Evolutionary conservation across 305 asterid species (phyloP).

Genomic region (Solanum chacoense): DNA sequence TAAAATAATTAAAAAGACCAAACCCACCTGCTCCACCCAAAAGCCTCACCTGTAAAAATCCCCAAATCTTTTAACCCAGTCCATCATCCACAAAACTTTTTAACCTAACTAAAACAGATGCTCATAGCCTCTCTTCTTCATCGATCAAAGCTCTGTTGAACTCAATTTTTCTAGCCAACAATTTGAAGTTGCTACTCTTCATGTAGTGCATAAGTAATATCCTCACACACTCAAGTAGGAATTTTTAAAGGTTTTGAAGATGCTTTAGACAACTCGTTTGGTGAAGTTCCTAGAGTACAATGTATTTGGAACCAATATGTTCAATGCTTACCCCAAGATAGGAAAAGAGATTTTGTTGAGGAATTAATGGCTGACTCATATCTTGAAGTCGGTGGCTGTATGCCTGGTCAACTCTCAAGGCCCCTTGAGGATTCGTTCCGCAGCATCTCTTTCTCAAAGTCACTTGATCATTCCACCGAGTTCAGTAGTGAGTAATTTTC

Average conservation of each 20-base stretch:
- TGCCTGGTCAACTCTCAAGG: too few species aligned
- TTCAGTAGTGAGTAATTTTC: too few species aligned
- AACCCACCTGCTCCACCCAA: not conserved
- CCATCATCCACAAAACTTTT: too few species aligned
- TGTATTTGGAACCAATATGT: slow-evolving; percentile 41
- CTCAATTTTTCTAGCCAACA: not conserved
- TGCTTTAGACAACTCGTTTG: slow-evolving; percentile 29
- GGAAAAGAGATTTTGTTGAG: too few species aligned
- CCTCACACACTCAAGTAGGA: not conserved
- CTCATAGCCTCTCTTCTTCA: not conserved
- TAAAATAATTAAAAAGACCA: not conserved
- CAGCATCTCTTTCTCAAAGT: too few species aligned
- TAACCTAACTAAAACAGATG: too few species aligned
- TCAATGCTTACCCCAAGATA: slow-evolving; percentile 16
- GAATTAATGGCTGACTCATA: too few species aligned
- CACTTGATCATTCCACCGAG: too few species aligned
- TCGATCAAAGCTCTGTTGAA: not conserved
- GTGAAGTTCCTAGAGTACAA: slow-evolving; percentile 25
- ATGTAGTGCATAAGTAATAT: not conserved
- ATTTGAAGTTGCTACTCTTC: not conserved
- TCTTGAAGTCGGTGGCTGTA: too few species aligned
- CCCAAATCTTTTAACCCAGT: too few species aligned
- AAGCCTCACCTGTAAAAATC: not conserved
- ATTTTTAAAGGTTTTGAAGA: slow-evolving; percentile 18
- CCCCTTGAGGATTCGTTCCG: too few species aligned